Base-by-base conservation (phyloP, 371 early-diverging fungal species). In the Mucor circinelloides region DNA sequence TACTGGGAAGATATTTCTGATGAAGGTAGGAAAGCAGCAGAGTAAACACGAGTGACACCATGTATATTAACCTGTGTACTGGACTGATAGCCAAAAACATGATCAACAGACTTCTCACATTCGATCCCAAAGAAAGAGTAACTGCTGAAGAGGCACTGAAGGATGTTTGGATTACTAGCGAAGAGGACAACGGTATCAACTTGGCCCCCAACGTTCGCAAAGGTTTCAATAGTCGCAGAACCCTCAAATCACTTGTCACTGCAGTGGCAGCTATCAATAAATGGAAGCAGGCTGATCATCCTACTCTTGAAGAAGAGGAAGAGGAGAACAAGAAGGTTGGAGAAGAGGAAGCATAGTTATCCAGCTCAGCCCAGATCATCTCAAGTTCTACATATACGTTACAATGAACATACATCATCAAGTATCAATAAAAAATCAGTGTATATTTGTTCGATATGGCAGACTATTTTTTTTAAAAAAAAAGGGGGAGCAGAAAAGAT, bases 1-100 rank as follows among this genome's bases (percentile, higher is more conserved):
- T 90, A 88, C 75, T 94, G 94, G 94, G 79, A 78, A 59, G 85
- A 88, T 31, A 90, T 94, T 32, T 93, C 93, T 0, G 85, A 84
- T 55, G 76, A 83, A 69, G 90, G 87, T 84, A 75, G 30, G 28
- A 31, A 5, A 60, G 28, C 13, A 25, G 27, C 12, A 7, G 21
- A 21, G 50, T 8, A 25, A 9, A 50, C 10, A 1, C 23, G 12
- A 2, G 23, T 23, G 5, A n/a, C 10, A 21, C 10, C 32, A 31
- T 32, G 19, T 10, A 34, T 12, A 19, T 50, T 38, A 31, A 55
- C 59, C 15, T 44, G 27, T 44, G 27, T 60, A 50, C 10, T 28
- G 2, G 31, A 21, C 12, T 12, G 0, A 19, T 77, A 89, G 94
- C 94, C 75, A 94, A 93, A 75, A 83, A 92, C 70, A 90, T 95